Evolutionary conservation across 1,284 basidiomycete genomes (phyloP), one percentile per base, ranked within the genome.

Genomic region (Sporisorium scitamineum): DNA sequence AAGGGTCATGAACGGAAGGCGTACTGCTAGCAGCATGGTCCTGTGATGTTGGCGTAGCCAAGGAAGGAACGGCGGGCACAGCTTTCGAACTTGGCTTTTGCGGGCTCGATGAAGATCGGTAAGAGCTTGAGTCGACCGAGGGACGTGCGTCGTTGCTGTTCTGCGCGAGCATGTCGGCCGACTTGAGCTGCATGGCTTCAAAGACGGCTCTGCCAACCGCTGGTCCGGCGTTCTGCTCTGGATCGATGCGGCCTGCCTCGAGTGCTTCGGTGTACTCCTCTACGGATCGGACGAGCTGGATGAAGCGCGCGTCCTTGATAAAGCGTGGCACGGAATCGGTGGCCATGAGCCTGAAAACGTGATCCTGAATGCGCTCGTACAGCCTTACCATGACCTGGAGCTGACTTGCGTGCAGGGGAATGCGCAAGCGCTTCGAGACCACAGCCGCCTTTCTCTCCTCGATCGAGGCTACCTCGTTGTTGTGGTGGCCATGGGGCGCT

Each of bases 331-430:
- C 92, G 9, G 95, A 97, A 86, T 99, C 96, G 62, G 94, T 97
- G 9, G 96, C 95, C 93, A 99, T 97, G 77, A 98, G 87, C 58
- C 95, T 90, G 89, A 98, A 98, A 78, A 98, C 95, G 85, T 98
- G 95, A 41, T 90, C 92, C 87, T 98, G 96, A 67, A 99, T 98
- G 62, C 95, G 91, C 86, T 96, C 95, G 86, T 98, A 99, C 78
- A 98, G 87, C 72, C 90, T 89, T 78, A 99, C 94, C 89, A 98
- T 92, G 57, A 91, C 93, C 87, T 97, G 94, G 58, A 99, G 88
- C 86, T 99, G 96, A 47, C 95, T 78, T 1, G 81, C 81, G 41
- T 81, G 81, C 57, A 83, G 31, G 1, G 81, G 80, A 24, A 76
- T 69, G 24, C 70, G 75, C 26, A 76, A 66, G 45, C 77, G 60